Percentiles rank a stretch among this genome's conserved stretches.
These are phyloP conservation scores for Ligustrum vulgare DNA, from an alignment of 257 asterid genomes.

Conservation along the genomic window DNA sequence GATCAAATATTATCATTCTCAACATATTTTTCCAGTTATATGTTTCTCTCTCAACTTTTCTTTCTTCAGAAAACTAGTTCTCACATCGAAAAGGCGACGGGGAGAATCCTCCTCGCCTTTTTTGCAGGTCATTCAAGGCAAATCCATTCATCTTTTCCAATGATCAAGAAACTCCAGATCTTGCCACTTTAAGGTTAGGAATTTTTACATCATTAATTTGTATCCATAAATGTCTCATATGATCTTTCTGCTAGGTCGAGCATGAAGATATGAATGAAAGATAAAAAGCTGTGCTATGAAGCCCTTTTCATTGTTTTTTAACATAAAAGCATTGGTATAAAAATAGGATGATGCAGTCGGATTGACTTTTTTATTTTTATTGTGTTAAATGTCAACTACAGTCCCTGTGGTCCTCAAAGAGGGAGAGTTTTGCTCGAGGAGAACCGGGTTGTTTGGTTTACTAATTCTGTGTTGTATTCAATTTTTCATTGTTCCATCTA, in stretches of 20 bases:
- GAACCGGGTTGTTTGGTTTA: not conserved
- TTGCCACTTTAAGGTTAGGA: no score
- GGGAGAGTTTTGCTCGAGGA: slow-evolving; percentile 5
- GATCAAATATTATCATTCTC: no score
- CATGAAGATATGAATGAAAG: slow-evolving; percentile 58
- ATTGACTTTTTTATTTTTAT: slow-evolving; percentile 2
- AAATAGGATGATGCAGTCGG: slow-evolving; percentile 9
- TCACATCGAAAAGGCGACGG: no score
- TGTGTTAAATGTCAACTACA: not conserved
- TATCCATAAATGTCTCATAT: slow-evolving; percentile 1
- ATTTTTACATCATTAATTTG: no score
- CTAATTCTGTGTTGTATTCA: slow-evolving; percentile 1
- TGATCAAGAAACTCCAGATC: no score
- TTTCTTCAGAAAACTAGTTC: no score
- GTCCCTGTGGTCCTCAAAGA: not conserved
- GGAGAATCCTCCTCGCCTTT: no score
- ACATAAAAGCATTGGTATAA: not conserved
- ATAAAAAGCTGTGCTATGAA: slow-evolving; percentile 47
- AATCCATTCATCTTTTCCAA: no score
- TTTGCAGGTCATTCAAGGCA: no score
- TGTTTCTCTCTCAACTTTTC: no score
- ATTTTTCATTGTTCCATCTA: no score
- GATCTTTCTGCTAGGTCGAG: slow-evolving; percentile 60
- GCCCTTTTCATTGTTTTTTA: not conserved
- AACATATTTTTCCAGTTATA: no score